Percentiles rank a stretch among this genome's conserved stretches.
Evolutionary conservation across 352 stramenopile genomes (phyloP).

Genomic region (Globisporangium carolinianum): DNA sequence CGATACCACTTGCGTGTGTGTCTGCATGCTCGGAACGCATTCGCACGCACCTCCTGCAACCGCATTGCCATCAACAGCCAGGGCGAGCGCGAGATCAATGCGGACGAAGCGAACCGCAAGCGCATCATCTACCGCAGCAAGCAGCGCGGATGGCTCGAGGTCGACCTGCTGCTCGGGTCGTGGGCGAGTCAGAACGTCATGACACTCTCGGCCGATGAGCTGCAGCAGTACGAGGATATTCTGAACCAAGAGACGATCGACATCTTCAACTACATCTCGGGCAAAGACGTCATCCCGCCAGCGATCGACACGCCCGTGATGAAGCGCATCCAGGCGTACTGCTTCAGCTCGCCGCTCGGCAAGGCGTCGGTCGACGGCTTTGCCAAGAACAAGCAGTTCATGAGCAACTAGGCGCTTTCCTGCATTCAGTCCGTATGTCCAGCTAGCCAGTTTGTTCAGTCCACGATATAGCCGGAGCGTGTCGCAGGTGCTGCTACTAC

Average conservation of each 20-base stretch:
- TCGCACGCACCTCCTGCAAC: too few relatives aligned
- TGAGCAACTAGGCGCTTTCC: slow-evolving; percentile 58
- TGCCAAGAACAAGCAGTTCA: slow-evolving; percentile 74
- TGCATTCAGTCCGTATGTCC: too few relatives aligned
- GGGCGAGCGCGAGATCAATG: slow-evolving; percentile 38
- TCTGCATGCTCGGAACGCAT: not conserved
- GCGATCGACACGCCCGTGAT: slow-evolving; percentile 84
- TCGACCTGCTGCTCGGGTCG: slow-evolving; percentile 92
- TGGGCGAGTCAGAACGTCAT: slow-evolving; percentile 92
- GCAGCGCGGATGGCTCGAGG: slow-evolving; percentile 94
- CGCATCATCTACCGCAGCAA: slow-evolving; percentile 94
- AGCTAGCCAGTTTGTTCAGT: too few relatives aligned
- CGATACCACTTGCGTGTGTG: not conserved
- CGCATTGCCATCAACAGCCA: slow-evolving; percentile 23
- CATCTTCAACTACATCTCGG: slow-evolving; percentile 97
- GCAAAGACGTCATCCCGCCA: slow-evolving; percentile 79
- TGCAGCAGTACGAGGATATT: slow-evolving; percentile 94
- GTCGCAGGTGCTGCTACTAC: too few relatives aligned
- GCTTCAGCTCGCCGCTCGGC: slow-evolving; percentile 82
- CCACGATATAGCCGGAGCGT: too few relatives aligned
- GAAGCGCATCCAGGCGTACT: slow-evolving; percentile 90
- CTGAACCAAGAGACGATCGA: slow-evolving; percentile 97
- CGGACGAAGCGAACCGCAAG: slow-evolving; percentile 81
- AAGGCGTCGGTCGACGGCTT: slow-evolving; percentile 81
- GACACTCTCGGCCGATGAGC: slow-evolving; percentile 62